Evolutionary conservation across 768 basidiomycete species (phyloP).

Genomic region (Lentinus tigrinus): DNA sequence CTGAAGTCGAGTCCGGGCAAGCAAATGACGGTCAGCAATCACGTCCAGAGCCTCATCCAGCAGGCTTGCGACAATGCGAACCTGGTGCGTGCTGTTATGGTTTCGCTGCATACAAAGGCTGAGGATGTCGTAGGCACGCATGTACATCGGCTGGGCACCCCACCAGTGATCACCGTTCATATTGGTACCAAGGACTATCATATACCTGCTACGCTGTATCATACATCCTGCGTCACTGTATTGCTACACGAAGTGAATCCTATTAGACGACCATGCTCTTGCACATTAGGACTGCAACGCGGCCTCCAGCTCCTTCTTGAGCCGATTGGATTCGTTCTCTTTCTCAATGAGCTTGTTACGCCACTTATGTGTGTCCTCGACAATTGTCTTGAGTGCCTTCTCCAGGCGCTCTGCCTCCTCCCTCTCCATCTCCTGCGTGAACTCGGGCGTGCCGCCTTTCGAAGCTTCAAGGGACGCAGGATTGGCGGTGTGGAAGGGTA

Average conservation of each 20-base stretch:
- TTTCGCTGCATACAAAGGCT: constrained; percentile 10
- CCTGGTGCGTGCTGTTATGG: constrained; percentile 45
- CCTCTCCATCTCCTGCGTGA: constrained; percentile 79
- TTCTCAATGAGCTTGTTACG: constrained; percentile 65
- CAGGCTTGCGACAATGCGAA: constrained; percentile 78
- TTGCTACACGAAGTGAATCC: neutral
- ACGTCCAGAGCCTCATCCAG: constrained; percentile 89
- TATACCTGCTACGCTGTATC: neutral
- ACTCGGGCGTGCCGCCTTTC: constrained; percentile 74
- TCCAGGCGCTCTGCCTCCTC: constrained; percentile 83
- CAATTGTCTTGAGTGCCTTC: constrained; percentile 65
- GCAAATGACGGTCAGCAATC: constrained; percentile 71
- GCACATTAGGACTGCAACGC: constrained; percentile 4
- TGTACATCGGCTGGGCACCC: constrained; percentile 92
- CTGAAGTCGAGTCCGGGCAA: constrained; percentile 46
- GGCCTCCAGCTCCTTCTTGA: constrained; percentile 54
- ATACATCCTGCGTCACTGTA: constrained; percentile 6
- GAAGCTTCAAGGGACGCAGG: constrained; percentile 61
- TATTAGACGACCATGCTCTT: neutral
- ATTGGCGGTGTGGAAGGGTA: constrained; percentile 68
- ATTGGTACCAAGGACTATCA: neutral
- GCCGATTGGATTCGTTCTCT: constrained; percentile 75
- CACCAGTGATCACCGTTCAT: constrained; percentile 51
- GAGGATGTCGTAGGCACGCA: constrained; percentile 56
- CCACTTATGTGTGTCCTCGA: constrained; percentile 77